A percentile compares a stretch with the other conserved stretches of the same genome.
Evolutionary conservation across 805 yeast species (phyloP).

Genomic region (Saccharomycopsis sp.): DNA sequence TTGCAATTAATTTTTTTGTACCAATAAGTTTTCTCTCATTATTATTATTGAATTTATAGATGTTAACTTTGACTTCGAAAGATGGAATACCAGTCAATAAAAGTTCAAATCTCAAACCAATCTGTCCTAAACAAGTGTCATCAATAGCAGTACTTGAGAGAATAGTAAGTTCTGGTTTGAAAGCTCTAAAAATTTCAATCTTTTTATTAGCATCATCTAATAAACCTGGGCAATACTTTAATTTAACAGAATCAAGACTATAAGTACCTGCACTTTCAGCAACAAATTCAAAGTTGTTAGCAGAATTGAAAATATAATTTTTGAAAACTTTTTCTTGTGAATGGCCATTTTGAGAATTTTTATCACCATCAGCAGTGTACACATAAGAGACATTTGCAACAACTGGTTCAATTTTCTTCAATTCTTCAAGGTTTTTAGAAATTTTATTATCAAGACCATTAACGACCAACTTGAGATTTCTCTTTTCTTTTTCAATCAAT

Average conservation of each 20-base stretch:
- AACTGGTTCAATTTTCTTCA: constrained; percentile 23
- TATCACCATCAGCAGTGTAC: constrained; percentile 20
- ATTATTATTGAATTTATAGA: constrained; percentile 41
- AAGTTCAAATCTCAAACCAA: constrained; percentile 71
- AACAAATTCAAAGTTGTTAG: constrained; percentile 24
- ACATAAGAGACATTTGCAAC: constrained; percentile 25
- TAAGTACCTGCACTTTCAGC: constrained; percentile 61
- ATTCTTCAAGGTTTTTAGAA: constrained; percentile 1
- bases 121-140: constrained; percentile 87
- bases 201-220: constrained; percentile 52
- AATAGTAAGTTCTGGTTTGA: constrained; percentile 33
- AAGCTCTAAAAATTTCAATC: constrained; percentile 26
- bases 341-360: background rate
- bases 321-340: constrained; percentile 16
- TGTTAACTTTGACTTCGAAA: constrained; percentile 52
- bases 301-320: constrained; percentile 22
- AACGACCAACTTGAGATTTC: constrained; percentile 13
- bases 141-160: constrained; percentile 38
- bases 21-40: constrained; percentile 26
- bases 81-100: constrained; percentile 72
- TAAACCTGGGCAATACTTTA: constrained; percentile 58
- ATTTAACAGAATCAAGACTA: constrained; percentile 39
- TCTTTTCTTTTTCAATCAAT: constrained; percentile 10
- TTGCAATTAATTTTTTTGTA: constrained; percentile 27
- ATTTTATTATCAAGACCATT: constrained; percentile 5